Evolutionary conservation across 2,329 filamentous ascomycete species (phyloP).

Genomic region (Stemphylium vesicarium): DNA sequence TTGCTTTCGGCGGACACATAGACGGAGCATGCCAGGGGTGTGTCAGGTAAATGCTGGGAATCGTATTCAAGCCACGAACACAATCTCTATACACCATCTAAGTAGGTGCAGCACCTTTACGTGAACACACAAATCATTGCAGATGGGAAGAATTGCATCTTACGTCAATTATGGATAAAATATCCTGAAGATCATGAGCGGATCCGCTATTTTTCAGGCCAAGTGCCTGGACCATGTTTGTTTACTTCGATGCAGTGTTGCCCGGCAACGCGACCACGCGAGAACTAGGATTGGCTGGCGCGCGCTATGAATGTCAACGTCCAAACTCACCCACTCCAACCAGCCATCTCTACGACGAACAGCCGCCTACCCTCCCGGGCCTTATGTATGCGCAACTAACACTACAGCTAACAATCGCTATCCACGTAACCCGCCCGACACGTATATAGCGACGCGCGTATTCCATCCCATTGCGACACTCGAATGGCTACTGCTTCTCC

Average conservation of each 20-base stretch:
- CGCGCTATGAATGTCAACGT: constrained; percentile 31
- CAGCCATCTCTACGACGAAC: constrained; percentile 47
- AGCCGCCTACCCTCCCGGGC: constrained; percentile 37
- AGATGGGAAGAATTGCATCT: not conserved
- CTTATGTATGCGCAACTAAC: constrained; percentile 50
- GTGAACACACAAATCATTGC: not conserved
- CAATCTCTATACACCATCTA: no score
- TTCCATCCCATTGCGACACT: constrained; percentile 20
- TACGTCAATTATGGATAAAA: not conserved
- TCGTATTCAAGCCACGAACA: no score
- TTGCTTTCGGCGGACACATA: no score
- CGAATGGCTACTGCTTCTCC: constrained; percentile 50
- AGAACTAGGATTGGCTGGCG: constrained; percentile 26
- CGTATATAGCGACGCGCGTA: constrained; percentile 29
- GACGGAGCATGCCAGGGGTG: no score
- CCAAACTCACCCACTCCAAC: constrained; percentile 27
- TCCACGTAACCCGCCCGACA: constrained; percentile 30
- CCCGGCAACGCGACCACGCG: constrained; percentile 36
- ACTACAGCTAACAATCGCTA: constrained; percentile 49
- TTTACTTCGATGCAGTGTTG: constrained; percentile 24
- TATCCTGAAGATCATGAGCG: not conserved
- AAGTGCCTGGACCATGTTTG: constrained; percentile 11
- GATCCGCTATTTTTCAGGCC: not conserved
- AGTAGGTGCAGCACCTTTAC: not conserved
- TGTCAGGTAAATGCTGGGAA: no score